Percentiles rank a stretch among this genome's conserved stretches.
These are phyloP conservation scores for Lachnellula subtilissima DNA, from an alignment of 2,329 filamentous ascomycete genomes.

Conservation along the genomic window DNA sequence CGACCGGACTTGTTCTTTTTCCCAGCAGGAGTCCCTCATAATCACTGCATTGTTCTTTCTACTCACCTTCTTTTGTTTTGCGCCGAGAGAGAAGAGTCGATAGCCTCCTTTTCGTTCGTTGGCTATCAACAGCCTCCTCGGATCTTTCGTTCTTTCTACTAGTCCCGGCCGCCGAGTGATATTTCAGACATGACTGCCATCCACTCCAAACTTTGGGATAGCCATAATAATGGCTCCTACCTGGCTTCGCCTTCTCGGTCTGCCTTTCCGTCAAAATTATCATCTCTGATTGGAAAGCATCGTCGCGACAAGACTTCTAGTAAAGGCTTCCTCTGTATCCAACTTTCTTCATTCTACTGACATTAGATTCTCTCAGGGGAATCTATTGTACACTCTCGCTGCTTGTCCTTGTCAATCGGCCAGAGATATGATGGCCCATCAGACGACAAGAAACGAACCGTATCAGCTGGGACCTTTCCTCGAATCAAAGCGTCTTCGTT, in stretches of 20 bases:
- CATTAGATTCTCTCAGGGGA: not conserved
- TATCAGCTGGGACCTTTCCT: constrained; percentile 16
- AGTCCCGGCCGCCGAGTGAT: not conserved
- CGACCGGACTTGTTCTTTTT: constrained; percentile 2
- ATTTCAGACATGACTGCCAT: not conserved
- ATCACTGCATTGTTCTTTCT: constrained; percentile 1
- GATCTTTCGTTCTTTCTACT: constrained; percentile 15
- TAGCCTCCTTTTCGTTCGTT: constrained; percentile 22
- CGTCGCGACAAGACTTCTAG: not conserved
- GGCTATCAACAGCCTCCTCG: constrained; percentile 25
- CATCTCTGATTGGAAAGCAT: not conserved
- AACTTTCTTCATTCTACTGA: not conserved
- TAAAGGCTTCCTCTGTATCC: not conserved
- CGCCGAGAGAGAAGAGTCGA: constrained; percentile 23
- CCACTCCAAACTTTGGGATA: not conserved
- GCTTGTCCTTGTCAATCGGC: not conserved
- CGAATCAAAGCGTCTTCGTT: constrained; percentile 11
- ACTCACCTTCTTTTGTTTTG: constrained; percentile 14
- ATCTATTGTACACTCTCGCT: too few species aligned
- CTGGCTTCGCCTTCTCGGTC: not conserved
- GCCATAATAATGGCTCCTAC: not conserved
- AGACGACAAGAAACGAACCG: constrained; percentile 12
- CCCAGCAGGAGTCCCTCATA: not conserved
- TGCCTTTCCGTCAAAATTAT: not conserved
- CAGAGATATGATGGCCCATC: constrained; percentile 1